Evolutionary conservation across 352 stramenopile species (phyloP), one percentile per base, ranked within the genome.

Genomic region (Phytophthora megakarya): DNA sequence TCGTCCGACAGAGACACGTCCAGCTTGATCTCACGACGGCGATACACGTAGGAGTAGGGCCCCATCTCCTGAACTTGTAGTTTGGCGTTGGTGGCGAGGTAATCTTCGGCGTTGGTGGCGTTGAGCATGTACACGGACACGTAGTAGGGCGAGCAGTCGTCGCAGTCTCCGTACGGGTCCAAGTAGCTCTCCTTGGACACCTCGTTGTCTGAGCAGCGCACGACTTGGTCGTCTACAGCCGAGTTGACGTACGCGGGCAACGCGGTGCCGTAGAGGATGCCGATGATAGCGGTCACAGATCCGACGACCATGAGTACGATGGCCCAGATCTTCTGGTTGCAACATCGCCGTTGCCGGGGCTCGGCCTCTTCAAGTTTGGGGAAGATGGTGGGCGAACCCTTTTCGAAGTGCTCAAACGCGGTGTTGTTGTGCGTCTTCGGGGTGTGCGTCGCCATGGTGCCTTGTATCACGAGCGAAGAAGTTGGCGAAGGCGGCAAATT

Each of bases 131-230:
- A 77, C 8, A 90, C 37, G 22, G 64, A 78, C 33, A 81, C 72
- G 68, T 90, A 93, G 77, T 88, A 91, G 18, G 84, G 84, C 61
- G 75, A 79, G 68, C 84, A 93, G 57, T 89, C 80, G 12, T 88
- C 70, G 60, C 84, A 93, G 73, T 93, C 80, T 60, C 81, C 78
- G 69, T 89, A 91, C 38, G 58, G 56, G 55, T 91, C 82, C 5
- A 65, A 61, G 53, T 81, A 93, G 12, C 42, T 48, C 28, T 77
- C 61, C 38, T 88, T 80, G 40, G 59, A 52, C 39, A 75, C 70
- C 15, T 81, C 72, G 10, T 65, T 18, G 21, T 65, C 58, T 16
- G 67, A 74, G 66, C 84, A 93, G 13, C 59, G 66, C 35, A 77
- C 62, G 30, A 73, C 76, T 35, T 67, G 21, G 16, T 72, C 68